These are phyloP conservation scores for Phaeolepiota aurea DNA, from an alignment of 768 basidiomycete species.

Conservation along the genomic window DNA sequence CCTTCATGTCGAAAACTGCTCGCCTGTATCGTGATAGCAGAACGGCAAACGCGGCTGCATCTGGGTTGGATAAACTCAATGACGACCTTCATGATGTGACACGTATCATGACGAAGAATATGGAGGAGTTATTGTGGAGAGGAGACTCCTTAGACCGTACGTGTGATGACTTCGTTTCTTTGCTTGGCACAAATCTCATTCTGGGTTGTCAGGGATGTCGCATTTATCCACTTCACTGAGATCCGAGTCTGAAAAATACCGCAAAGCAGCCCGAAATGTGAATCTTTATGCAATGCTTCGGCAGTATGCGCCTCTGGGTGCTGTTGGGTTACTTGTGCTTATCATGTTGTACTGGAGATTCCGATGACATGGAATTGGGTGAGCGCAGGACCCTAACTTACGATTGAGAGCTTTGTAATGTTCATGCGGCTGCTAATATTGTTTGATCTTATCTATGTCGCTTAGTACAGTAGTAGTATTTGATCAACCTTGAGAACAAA, in stretches of 20 bases:
- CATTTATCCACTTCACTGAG: conserved; percentile 90
- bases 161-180: conserved; percentile 17
- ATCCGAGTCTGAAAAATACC: conserved; percentile 95
- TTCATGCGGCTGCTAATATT: too few species aligned
- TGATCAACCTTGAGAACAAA: too few species aligned
- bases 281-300: conserved; percentile 90
- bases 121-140: conserved; percentile 98
- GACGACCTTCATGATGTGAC: conserved; percentile 98
- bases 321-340: conserved; percentile 70
- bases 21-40: conserved; percentile 92
- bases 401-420: conserved; percentile 1
- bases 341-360: conserved; percentile 78
- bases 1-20: conserved; percentile 97
- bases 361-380: conserved; percentile 22
- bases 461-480: too few species aligned
- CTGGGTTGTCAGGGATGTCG: conserved; percentile 93
- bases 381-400: too few species aligned
- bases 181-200: background rate
- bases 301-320: conserved; percentile 91
- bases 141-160: conserved; percentile 94
- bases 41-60: conserved; percentile 65
- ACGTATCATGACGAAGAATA: conserved; percentile 99
- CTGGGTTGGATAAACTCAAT: conserved; percentile 79
- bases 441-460: too few species aligned
- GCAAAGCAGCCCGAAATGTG: conserved; percentile 91